phyloP scores from a whole-genome alignment of 495 filamentous ascomycete species.

The Pyrenula massariospora region DNA sequence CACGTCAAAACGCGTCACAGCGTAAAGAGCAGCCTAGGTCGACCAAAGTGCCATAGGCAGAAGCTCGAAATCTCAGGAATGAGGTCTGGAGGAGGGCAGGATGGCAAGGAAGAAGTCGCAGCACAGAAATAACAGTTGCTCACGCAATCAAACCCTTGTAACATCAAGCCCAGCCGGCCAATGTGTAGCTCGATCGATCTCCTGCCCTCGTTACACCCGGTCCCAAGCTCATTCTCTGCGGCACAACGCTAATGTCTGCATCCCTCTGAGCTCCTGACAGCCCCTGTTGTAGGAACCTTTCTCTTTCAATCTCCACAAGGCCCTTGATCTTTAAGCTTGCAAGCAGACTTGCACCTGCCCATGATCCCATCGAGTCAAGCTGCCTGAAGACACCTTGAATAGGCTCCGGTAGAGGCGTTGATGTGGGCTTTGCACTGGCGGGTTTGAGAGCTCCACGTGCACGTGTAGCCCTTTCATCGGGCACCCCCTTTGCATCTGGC shows the following conservation, averaged over 20 bases:
- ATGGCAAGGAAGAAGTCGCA: too few relatives aligned
- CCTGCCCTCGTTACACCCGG: slow-evolving; percentile 43
- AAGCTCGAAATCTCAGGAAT: too few relatives aligned
- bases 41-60: too few relatives aligned
- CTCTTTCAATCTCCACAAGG: slow-evolving; percentile 73
- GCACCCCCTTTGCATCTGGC: slow-evolving; percentile 3
- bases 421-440: background rate
- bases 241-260: slow-evolving; percentile 42
- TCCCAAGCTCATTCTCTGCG: slow-evolving; percentile 48
- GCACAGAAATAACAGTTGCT: too few relatives aligned
- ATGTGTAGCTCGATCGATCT: slow-evolving; percentile 60
- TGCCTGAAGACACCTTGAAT: slow-evolving; percentile 55
- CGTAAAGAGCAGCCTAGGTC: too few relatives aligned
- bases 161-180: slow-evolving; percentile 62
- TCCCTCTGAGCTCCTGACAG: slow-evolving; percentile 56
- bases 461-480: slow-evolving; percentile 8
- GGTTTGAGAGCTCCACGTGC: slow-evolving; percentile 31
- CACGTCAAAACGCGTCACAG: too few relatives aligned
- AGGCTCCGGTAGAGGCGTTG: background rate
- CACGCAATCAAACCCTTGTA: too few relatives aligned
- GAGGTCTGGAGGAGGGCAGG: too few relatives aligned
- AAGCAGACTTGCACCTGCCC: slow-evolving; percentile 78
- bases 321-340: slow-evolving; percentile 68
- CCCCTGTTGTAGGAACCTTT: slow-evolving; percentile 71
- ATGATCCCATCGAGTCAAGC: slow-evolving; percentile 74